These are phyloP conservation scores for Trifolium fragiferum DNA, from an alignment of 306 rosid species.

Conservation along the genomic window DNA sequence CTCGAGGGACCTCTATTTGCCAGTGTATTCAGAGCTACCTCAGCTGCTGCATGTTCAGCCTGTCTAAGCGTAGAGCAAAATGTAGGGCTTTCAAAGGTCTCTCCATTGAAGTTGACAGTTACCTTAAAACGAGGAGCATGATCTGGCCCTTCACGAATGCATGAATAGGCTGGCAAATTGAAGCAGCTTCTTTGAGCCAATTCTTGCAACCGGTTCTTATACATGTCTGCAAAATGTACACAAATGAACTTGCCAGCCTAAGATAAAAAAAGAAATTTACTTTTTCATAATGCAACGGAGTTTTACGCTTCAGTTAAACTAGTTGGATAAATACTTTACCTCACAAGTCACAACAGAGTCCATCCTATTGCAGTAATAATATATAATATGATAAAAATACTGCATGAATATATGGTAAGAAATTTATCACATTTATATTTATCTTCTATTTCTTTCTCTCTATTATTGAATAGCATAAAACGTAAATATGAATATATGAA, in stretches of 20 bases:
- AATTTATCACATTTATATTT: slow-evolving; percentile 21
- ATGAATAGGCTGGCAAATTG: slow-evolving; percentile 86
- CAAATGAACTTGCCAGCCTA: slow-evolving; percentile 28
- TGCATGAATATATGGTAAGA: background rate
- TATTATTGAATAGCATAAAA: background rate
- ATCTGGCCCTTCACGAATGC: slow-evolving; percentile 91
- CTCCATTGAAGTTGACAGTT: slow-evolving; percentile 83
- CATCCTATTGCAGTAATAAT: background rate
- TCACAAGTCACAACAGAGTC: slow-evolving; percentile 3
- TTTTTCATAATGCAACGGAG: slow-evolving; percentile 1
- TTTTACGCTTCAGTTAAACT: slow-evolving; percentile 24
- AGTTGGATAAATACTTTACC: slow-evolving; percentile 3
- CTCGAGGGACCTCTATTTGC: slow-evolving; percentile 80
- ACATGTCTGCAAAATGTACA: slow-evolving; percentile 52
- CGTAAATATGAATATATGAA: no score
- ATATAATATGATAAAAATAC: background rate
- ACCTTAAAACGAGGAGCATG: slow-evolving; percentile 91
- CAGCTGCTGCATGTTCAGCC: slow-evolving; percentile 90
- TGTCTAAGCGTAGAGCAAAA: slow-evolving; percentile 82
- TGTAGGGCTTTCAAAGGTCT: slow-evolving; percentile 79
- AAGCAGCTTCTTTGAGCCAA: slow-evolving; percentile 94
- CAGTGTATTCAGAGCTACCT: slow-evolving; percentile 72
- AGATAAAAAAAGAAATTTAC: background rate
- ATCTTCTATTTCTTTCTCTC: slow-evolving; percentile 6
- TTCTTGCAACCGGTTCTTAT: slow-evolving; percentile 41